These are phyloP conservation scores for Trichoderma hamatum DNA, from an alignment of 2,329 filamentous ascomycete species.

Conservation along the genomic window DNA sequence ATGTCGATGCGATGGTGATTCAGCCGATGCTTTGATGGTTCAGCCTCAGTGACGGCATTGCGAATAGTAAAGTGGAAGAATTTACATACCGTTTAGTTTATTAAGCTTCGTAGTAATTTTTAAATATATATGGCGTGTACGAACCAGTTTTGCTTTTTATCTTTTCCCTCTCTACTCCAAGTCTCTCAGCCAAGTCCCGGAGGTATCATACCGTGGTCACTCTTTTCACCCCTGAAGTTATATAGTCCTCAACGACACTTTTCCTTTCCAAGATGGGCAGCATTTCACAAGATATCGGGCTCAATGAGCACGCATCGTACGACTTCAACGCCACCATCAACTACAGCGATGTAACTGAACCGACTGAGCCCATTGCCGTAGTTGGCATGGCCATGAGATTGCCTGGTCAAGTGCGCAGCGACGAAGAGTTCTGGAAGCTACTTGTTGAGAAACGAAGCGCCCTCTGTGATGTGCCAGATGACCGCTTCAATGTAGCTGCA, in stretches of 20 bases:
- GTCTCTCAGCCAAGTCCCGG: neutral
- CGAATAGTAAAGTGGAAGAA: neutral
- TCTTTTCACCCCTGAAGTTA: neutral
- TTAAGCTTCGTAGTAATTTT: neutral
- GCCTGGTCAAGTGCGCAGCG: slow-evolving; percentile 42
- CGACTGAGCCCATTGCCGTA: slow-evolving; percentile 42
- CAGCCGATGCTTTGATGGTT: neutral
- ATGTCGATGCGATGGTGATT: neutral
- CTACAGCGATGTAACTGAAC: neutral
- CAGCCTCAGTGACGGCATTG: neutral
- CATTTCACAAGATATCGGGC: neutral
- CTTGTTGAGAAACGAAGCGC: slow-evolving; percentile 30
- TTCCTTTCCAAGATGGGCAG: neutral
- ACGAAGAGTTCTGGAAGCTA: slow-evolving; percentile 46
- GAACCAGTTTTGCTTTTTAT: neutral
- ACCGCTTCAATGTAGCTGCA: slow-evolving; percentile 28
- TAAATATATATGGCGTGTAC: neutral
- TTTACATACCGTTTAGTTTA: neutral
- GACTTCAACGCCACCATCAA: neutral
- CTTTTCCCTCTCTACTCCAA: neutral
- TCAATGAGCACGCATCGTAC: neutral
- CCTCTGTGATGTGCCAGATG: slow-evolving; percentile 25
- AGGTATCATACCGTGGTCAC: neutral
- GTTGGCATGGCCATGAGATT: slow-evolving; percentile 48
- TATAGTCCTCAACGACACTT: neutral